phyloP scores from a whole-genome alignment of 2,329 filamentous ascomycete genomes.

The Colletotrichum tabaci region DNA sequence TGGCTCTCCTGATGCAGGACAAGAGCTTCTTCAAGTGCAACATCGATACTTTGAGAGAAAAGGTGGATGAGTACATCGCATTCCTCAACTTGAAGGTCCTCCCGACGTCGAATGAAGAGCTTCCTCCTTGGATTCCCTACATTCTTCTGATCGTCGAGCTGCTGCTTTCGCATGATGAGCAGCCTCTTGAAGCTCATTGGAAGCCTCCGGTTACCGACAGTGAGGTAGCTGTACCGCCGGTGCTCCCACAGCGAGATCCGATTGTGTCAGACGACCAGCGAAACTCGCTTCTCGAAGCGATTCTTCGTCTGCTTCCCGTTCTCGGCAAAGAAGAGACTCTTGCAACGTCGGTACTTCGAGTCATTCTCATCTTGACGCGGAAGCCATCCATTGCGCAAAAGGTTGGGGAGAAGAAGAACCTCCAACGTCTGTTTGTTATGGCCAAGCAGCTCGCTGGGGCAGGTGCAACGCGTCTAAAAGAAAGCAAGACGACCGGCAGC shows the following conservation, averaged over 20 bases:
- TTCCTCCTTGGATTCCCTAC: constrained; percentile 94
- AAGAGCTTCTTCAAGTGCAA: constrained; percentile 84
- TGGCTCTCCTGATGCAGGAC: constrained; percentile 90
- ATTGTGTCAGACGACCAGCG: constrained; percentile 77
- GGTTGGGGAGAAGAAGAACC: constrained; percentile 88
- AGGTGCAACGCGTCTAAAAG: constrained; percentile 80
- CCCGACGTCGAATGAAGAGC: constrained; percentile 68
- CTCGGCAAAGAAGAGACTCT: constrained; percentile 90
- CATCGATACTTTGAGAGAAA: constrained; percentile 81
- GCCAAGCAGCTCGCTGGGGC: constrained; percentile 89
- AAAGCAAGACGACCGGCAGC: constrained; percentile 67
- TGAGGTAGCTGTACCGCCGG: constrained; percentile 65
- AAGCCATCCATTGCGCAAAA: constrained; percentile 80
- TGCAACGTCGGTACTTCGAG: constrained; percentile 85
- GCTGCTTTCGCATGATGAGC: constrained; percentile 89
- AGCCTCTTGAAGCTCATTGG: constrained; percentile 83
- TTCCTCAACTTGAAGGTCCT: constrained; percentile 78
- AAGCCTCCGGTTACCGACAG: constrained; percentile 67
- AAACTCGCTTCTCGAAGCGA: constrained; percentile 77
- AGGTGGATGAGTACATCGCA: constrained; percentile 80
- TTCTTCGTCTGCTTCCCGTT: constrained; percentile 88
- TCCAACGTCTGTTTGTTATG: constrained; percentile 94
- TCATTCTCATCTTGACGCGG: constrained; percentile 90
- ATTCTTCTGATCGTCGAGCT: constrained; percentile 92
- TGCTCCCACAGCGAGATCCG: constrained; percentile 62